Conservation (phyloP, 1,284 basidiomycete species). For the Boletus sp. region DNA sequence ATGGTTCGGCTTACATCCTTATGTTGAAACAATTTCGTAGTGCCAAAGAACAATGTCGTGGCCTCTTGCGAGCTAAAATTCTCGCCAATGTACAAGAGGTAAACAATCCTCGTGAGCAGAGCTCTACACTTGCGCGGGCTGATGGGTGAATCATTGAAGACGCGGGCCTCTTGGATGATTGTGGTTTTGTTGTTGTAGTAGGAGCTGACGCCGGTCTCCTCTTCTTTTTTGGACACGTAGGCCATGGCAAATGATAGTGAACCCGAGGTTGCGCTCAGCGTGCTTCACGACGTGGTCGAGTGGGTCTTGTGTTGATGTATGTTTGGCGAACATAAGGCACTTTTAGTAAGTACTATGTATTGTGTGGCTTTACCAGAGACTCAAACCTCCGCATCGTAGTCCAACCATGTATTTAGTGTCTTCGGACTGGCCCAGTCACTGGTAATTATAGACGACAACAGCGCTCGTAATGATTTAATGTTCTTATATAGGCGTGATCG, state of each 20-base stretch:
- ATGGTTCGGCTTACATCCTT: constrained; percentile 82
- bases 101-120: constrained; percentile 95
- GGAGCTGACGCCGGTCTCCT: constrained; percentile 83
- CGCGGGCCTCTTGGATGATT: constrained; percentile 96
- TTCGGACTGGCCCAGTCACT: no score
- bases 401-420: no score
- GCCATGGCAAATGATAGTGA: constrained; percentile 60
- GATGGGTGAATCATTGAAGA: constrained; percentile 99
- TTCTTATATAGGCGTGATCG: no score
- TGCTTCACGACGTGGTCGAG: constrained; percentile 27
- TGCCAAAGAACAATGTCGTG: constrained; percentile 98
- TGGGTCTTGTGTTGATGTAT: constrained; percentile 29
- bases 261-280: constrained; percentile 16
- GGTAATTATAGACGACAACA: no score
- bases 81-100: constrained; percentile 96
- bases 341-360: no score
- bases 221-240: constrained; percentile 89
- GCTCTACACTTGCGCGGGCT: constrained; percentile 96
- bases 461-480: no score
- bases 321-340: constrained; percentile 34
- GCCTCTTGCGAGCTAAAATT: constrained; percentile 96
- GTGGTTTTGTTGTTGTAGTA: constrained; percentile 96
- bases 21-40: constrained; percentile 98
- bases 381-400: no score
- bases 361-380: no score